Percentiles rank a stretch among this genome's conserved stretches.
These are phyloP conservation scores for Medicago ruthenica DNA, from an alignment of 306 rosid species.

Conservation along the genomic window DNA sequence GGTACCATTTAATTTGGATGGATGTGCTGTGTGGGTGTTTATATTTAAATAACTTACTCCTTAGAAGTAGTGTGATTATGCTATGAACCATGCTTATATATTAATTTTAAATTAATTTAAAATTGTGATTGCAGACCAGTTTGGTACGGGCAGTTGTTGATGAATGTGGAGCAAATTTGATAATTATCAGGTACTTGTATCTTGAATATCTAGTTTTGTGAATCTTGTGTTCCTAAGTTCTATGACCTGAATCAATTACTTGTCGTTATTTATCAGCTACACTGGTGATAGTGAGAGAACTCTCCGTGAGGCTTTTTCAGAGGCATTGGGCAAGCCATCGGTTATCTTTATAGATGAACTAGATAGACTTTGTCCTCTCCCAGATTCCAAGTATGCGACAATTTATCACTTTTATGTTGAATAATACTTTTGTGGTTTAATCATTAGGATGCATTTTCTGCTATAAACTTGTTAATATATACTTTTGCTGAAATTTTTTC, in stretches of 20 bases:
- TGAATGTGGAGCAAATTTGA: constrained; percentile 85
- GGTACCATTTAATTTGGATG: too few relatives aligned
- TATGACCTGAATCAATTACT: constrained; percentile 18
- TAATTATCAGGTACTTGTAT: constrained; percentile 63
- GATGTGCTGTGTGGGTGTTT: too few relatives aligned
- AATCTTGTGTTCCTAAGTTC: constrained; percentile 14
- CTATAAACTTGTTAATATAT: too few relatives aligned
- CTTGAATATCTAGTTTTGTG: not conserved
- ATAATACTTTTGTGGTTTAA: too few relatives aligned
- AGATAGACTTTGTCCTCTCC: constrained; percentile 89
- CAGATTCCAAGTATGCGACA: constrained; percentile 71
- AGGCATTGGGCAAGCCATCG: constrained; percentile 76
- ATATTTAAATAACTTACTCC: too few relatives aligned
- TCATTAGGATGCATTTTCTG: too few relatives aligned
- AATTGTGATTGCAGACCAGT: constrained; percentile 70
- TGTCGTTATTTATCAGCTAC: constrained; percentile 59
- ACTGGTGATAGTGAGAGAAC: constrained; percentile 72
- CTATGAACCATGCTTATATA: too few relatives aligned
- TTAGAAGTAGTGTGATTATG: too few relatives aligned
- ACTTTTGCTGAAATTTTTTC: too few relatives aligned
- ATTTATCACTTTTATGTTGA: constrained; percentile 14
- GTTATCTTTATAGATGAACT: constrained; percentile 89
- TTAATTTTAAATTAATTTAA: too few relatives aligned
- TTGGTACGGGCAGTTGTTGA: constrained; percentile 86
- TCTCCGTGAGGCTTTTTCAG: constrained; percentile 79